A percentile compares a stretch with the other conserved stretches of the same genome.
Evolutionary conservation across 1,284 basidiomycete species (phyloP).

Genomic region (Rhizoctonia solani): DNA sequence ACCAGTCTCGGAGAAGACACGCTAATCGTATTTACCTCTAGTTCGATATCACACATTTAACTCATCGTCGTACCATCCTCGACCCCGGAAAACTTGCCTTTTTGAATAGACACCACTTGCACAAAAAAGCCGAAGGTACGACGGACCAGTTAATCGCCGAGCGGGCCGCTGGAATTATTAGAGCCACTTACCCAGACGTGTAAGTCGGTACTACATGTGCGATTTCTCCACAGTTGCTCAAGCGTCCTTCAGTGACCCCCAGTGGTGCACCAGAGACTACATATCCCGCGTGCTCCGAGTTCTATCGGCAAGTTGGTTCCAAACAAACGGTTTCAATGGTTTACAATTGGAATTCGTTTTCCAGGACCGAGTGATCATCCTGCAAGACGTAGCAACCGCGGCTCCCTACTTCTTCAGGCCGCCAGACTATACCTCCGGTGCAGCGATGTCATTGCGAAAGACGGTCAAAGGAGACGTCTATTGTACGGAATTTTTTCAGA

Average conservation of each 20-base stretch:
- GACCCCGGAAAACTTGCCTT: constrained; percentile 73
- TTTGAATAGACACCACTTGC: constrained; percentile 78
- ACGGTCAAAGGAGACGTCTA: constrained; percentile 51
- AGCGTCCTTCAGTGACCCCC: constrained; percentile 53
- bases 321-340: background rate
- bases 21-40: background rate
- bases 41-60: constrained; percentile 63
- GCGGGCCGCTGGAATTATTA: constrained; percentile 33
- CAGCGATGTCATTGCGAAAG: constrained; percentile 61
- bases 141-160: background rate
- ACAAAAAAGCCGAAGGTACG: constrained; percentile 41
- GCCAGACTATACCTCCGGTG: constrained; percentile 60
- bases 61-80: constrained; percentile 73
- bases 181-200: constrained; percentile 36
- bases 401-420: constrained; percentile 77
- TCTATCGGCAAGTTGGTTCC: constrained; percentile 56
- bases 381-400: constrained; percentile 67
- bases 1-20: background rate
- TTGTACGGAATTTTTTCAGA: constrained; percentile 47
- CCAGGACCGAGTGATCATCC: constrained; percentile 69
- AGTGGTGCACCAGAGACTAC: constrained; percentile 49
- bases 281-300: constrained; percentile 60
- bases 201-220: background rate
- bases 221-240: background rate
- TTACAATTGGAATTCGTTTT: background rate